Conservation (phyloP, 805 yeast species). For the Wickerhamomyces kurtzmanii region DNA sequence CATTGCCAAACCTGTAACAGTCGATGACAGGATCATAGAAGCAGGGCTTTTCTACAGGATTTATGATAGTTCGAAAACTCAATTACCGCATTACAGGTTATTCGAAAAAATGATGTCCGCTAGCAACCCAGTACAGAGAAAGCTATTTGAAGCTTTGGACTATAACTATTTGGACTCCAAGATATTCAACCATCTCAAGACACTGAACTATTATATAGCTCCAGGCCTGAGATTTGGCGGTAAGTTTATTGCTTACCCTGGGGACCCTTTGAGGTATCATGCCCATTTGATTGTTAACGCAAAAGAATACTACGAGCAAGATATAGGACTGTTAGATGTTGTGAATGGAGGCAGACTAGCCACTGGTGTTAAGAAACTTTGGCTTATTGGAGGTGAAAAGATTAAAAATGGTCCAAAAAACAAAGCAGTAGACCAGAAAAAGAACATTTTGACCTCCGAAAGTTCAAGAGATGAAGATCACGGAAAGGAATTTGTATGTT, state of each 20-base stretch:
- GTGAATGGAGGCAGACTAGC: constrained; percentile 88
- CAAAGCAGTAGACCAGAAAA: constrained; percentile 9
- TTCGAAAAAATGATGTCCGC: constrained; percentile 7
- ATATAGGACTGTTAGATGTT: constrained; percentile 46
- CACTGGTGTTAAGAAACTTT: constrained; percentile 82
- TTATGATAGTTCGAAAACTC: constrained; percentile 7
- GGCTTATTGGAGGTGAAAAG: constrained; percentile 44
- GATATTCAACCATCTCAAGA: constrained; percentile 8
- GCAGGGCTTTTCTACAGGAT: constrained; percentile 11
- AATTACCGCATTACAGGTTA: constrained; percentile 6
- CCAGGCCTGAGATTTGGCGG: constrained; percentile 95
- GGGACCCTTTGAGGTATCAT: constrained; percentile 87
- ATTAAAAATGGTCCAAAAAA: constrained; percentile 6
- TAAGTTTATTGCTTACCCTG: constrained; percentile 82
- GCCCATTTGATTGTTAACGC: constrained; percentile 71
- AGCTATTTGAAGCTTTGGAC: constrained; percentile 2
- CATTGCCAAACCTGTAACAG: neutral
- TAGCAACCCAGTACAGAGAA: constrained; percentile 6
- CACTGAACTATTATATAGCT: constrained; percentile 42
- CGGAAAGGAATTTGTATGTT: constrained; percentile 31
- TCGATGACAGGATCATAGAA: constrained; percentile 4
- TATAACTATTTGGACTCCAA: constrained; percentile 4
- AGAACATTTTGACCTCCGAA: constrained; percentile 1
- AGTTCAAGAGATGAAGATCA: constrained; percentile 1
- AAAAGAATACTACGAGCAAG: constrained; percentile 33